Percentiles rank a stretch among this genome's conserved stretches.
These are phyloP conservation scores for Ceratocystis colombiana DNA, from an alignment of 2,329 filamentous ascomycete genomes.

Conservation along the genomic window DNA sequence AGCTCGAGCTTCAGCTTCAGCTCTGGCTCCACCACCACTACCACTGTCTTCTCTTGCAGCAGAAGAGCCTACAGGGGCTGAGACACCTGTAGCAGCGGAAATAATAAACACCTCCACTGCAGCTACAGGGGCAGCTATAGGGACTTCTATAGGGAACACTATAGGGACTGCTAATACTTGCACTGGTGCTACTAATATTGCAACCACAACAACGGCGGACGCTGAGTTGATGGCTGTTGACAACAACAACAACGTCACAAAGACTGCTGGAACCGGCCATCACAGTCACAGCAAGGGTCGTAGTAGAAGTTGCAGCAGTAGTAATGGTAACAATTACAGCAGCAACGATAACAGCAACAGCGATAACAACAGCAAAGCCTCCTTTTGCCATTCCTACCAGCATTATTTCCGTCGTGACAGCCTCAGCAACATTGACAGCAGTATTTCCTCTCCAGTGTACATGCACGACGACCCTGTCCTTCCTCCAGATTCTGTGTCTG, in stretches of 20 bases:
- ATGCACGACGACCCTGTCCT: background rate
- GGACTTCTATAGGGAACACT: too few species aligned
- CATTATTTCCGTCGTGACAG: background rate
- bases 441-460: background rate
- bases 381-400: slow-evolving; percentile 11
- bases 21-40: slow-evolving; percentile 1
- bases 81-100: background rate
- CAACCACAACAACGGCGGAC: background rate
- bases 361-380: background rate
- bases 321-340: slow-evolving; percentile 12
- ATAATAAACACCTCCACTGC: background rate
- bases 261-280: background rate
- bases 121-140: too few species aligned
- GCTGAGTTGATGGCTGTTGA: background rate
- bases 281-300: background rate
- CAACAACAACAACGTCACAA: background rate
- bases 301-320: slow-evolving; percentile 1
- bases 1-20: slow-evolving; percentile 1
- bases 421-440: background rate
- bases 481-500: background rate
- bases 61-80: background rate
- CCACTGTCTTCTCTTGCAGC: background rate
- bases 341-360: background rate
- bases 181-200: too few species aligned
- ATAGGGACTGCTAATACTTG: too few species aligned